Conservation (phyloP, 805 yeast species). For the Yarrowia sp. region DNA sequence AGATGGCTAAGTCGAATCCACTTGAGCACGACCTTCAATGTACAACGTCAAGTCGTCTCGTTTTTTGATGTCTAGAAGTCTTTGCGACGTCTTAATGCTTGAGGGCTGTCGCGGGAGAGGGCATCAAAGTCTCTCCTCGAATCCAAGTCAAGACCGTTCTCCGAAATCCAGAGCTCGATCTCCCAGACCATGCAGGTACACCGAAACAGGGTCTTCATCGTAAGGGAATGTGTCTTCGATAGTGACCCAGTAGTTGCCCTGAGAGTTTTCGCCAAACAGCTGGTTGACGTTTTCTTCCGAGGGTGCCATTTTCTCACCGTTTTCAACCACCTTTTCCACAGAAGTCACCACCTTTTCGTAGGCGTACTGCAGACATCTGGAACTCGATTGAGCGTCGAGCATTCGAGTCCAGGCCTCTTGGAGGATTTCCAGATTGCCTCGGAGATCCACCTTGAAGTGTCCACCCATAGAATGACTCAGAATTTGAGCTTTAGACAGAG, state of each 20-base stretch:
- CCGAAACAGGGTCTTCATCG: conserved; percentile 14
- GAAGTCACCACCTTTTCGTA: conserved; percentile 16
- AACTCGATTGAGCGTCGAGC: not conserved
- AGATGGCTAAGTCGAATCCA: too few species aligned
- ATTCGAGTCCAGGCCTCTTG: conserved; percentile 5
- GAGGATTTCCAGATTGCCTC: conserved; percentile 5
- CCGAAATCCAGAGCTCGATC: conserved; percentile 33
- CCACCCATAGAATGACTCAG: conserved; percentile 9
- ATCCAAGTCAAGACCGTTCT: not conserved
- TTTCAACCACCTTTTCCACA: conserved; percentile 15
- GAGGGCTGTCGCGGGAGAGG: too few species aligned
- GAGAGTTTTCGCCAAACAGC: not conserved
- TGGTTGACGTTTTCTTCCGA: not conserved
- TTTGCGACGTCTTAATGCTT: too few species aligned
- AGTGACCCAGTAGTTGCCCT: conserved; percentile 17
- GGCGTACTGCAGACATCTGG: conserved; percentile 28
- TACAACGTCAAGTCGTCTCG: too few species aligned
- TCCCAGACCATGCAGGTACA: conserved; percentile 15
- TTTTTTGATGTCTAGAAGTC: too few species aligned
- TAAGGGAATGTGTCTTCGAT: conserved; percentile 7
- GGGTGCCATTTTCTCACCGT: conserved; percentile 6
- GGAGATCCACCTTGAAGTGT: conserved; percentile 16
- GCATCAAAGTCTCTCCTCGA: too few species aligned
- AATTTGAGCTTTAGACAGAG: conserved; percentile 28
- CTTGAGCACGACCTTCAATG: too few species aligned